Conservation (phyloP, 2,329 filamentous ascomycete genomes). For the Monosporascus sp. region DNA sequence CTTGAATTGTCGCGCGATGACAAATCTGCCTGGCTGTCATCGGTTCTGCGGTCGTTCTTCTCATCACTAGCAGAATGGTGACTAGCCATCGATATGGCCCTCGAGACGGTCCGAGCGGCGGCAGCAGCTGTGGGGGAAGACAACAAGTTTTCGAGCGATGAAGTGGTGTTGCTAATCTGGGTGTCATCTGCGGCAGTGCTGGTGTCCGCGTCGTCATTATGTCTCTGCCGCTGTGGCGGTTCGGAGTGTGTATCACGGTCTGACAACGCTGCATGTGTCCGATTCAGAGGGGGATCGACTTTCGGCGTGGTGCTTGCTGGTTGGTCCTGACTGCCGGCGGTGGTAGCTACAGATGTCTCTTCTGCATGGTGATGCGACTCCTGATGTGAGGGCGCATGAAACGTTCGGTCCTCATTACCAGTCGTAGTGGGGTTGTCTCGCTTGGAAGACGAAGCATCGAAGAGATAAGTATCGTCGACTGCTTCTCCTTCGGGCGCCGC, state of each 20-base stretch:
- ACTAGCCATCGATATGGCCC: constrained; percentile 44
- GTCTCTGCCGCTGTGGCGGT: background rate
- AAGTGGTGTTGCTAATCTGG: constrained; percentile 38
- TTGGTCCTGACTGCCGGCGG: background rate
- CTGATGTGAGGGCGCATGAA: background rate
- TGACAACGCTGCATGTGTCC: background rate
- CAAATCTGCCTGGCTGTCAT: constrained; percentile 13
- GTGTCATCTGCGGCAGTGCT: constrained; percentile 3
- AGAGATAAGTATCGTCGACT: constrained; percentile 56
- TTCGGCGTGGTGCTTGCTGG: background rate
- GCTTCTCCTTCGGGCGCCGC: constrained; percentile 37
- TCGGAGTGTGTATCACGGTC: background rate
- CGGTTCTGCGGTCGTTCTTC: constrained; percentile 8
- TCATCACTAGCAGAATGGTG: constrained; percentile 10
- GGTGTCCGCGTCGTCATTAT: constrained; percentile 1
- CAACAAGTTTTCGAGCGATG: constrained; percentile 47
- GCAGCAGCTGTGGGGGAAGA: constrained; percentile 55
- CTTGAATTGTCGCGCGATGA: constrained; percentile 18
- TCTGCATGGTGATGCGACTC: background rate
- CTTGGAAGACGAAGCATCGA: constrained; percentile 41
- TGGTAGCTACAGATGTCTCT: background rate
- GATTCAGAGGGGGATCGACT: background rate
- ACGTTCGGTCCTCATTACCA: background rate
- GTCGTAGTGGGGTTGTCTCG: constrained; percentile 2
- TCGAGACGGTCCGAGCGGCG: constrained; percentile 42